phyloP scores from a whole-genome alignment of 805 yeast species.

The Candida methanosorbosa region DNA sequence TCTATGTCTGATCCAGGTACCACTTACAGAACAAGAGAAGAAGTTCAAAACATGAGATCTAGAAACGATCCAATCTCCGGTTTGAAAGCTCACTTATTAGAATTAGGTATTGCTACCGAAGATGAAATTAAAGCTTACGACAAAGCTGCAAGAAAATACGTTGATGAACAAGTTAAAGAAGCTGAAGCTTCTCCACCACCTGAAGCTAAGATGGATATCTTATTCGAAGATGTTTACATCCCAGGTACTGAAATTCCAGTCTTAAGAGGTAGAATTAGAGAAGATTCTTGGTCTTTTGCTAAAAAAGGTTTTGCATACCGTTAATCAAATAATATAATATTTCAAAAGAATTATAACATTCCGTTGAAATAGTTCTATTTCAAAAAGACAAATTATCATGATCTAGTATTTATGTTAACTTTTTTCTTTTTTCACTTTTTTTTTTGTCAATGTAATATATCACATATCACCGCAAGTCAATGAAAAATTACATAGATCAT shows the following conservation, averaged over 20 bases:
- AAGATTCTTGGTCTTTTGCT: constrained; percentile 71
- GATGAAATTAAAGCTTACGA: constrained; percentile 91
- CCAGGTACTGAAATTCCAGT: constrained; percentile 89
- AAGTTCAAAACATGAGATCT: constrained; percentile 98
- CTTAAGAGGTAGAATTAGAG: constrained; percentile 94
- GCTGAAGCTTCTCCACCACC: constrained; percentile 95
- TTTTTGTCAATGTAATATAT: too few relatives aligned
- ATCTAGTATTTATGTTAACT: too few relatives aligned
- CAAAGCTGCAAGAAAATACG: constrained; percentile 92
- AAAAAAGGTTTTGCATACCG: constrained; percentile 31
- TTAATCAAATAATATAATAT: too few relatives aligned
- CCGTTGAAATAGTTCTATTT: too few relatives aligned
- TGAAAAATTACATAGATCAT: too few relatives aligned
- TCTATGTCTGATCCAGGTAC: constrained; percentile 99
- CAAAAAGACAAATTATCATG: too few relatives aligned
- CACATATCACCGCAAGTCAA: too few relatives aligned
- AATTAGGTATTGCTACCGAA: constrained; percentile 81
- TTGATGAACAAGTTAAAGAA: constrained; percentile 86
- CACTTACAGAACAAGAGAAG: constrained; percentile 99
- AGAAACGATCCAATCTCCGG: constrained; percentile 98
- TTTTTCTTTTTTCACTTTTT: too few relatives aligned
- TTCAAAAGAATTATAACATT: too few relatives aligned
- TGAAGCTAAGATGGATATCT: constrained; percentile 87
- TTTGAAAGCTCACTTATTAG: constrained; percentile 78
- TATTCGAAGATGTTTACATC: constrained; percentile 94